Percentiles rank a stretch among this genome's conserved stretches.
Conservation (phyloP, 306 rosid genomes). For the Quercus wislizeni region DNA sequence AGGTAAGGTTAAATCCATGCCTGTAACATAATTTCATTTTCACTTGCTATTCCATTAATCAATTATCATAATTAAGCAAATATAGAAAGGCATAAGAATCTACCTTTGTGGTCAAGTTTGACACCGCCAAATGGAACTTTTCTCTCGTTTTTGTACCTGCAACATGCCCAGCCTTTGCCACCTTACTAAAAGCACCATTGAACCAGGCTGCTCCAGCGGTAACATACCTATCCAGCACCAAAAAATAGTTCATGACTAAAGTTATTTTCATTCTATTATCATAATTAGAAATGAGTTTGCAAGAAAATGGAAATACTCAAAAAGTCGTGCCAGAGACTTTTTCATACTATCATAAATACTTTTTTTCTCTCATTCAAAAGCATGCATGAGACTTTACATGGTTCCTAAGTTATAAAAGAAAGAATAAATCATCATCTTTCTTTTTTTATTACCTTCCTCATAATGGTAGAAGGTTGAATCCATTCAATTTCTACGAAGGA, state of each 20-base stretch:
- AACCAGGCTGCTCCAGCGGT: constrained; percentile 85
- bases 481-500: too few species aligned
- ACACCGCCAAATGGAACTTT: constrained; percentile 70
- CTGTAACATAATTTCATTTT: background rate
- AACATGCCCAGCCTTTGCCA: constrained; percentile 79
- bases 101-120: constrained; percentile 83
- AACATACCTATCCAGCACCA: constrained; percentile 62
- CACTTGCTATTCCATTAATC: background rate
- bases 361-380: too few species aligned
- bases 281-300: background rate
- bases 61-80: background rate
- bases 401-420: too few species aligned
- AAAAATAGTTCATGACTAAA: constrained; percentile 8
- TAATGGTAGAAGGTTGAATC: too few species aligned
- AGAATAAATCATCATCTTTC: too few species aligned
- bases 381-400: too few species aligned
- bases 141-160: constrained; percentile 92
- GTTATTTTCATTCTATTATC: constrained; percentile 9
- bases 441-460: too few species aligned
- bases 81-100: constrained; percentile 19
- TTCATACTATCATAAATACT: background rate
- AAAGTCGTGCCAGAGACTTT: background rate
- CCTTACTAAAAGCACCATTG: constrained; percentile 87
- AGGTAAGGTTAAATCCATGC: background rate
- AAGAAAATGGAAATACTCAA: background rate